A percentile compares a stretch with the other conserved stretches of the same genome.
These are phyloP conservation scores for Kwoniella dejecticola DNA, from an alignment of 768 basidiomycete genomes.

Conservation along the genomic window DNA sequence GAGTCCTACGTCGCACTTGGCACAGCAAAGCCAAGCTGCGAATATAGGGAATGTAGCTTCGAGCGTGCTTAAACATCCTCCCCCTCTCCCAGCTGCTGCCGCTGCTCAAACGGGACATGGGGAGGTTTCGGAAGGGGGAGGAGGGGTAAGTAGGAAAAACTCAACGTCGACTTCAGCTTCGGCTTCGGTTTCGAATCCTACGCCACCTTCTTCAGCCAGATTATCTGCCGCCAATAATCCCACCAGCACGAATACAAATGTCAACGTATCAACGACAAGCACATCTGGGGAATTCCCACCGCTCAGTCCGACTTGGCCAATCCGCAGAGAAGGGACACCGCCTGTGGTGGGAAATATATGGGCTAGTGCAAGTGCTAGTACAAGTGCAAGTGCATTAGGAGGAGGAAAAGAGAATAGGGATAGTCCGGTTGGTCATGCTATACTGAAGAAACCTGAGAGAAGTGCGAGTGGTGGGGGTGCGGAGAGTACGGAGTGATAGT, in stretches of 20 bases:
- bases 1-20: slow-evolving; percentile 39
- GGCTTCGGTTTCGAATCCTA: background rate
- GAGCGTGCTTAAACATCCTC: slow-evolving; percentile 4
- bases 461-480: background rate
- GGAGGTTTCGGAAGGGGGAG: too few species aligned
- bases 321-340: slow-evolving; percentile 15
- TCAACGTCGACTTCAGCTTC: too few species aligned
- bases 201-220: slow-evolving; percentile 1
- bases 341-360: slow-evolving; percentile 2
- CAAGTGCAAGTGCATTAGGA: too few species aligned
- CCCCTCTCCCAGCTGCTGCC: background rate
- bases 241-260: background rate
- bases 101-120: background rate
- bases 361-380: too few species aligned
- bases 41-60: slow-evolving; percentile 11
- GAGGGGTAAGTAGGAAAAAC: too few species aligned
- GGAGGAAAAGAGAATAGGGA: slow-evolving; percentile 1
- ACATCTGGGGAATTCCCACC: slow-evolving; percentile 19
- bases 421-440: background rate
- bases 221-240: background rate
- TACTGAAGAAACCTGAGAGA: slow-evolving; percentile 1
- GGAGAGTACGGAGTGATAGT: background rate
- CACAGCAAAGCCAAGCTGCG: slow-evolving; percentile 21
- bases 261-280: background rate
- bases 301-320: slow-evolving; percentile 14